Evolutionary conservation across 192 early-diverging fungal species (phyloP).

Genomic region (Entomortierella parvispora): DNA sequence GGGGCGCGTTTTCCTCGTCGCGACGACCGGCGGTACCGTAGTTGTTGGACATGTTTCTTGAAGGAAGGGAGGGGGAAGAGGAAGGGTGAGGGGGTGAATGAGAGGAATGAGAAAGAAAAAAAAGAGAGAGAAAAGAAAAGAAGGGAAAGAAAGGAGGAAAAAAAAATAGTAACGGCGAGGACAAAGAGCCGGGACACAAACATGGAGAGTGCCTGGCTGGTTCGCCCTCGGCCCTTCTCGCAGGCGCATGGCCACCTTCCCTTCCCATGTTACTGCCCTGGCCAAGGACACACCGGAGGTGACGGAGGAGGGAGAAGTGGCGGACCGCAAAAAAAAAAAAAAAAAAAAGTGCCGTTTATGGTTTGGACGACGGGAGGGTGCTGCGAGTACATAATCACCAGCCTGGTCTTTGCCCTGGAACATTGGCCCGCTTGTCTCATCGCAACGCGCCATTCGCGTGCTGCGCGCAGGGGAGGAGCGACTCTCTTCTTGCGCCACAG

Average conservation of each 20-base stretch:
- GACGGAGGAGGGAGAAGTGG: background rate
- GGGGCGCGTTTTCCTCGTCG: constrained; percentile 35
- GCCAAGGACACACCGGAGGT: background rate
- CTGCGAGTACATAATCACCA: no score
- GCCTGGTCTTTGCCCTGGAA: no score
- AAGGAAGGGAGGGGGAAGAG: background rate
- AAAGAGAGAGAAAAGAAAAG: constrained; percentile 4
- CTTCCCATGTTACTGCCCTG: background rate
- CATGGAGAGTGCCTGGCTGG: background rate
- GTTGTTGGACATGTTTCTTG: constrained; percentile 36
- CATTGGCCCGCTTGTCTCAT: no score
- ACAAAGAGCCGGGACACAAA: background rate
- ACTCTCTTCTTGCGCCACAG: no score
- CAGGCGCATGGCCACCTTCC: background rate
- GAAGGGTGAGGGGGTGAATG: constrained; percentile 1
- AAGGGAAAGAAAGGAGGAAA: constrained; percentile 5
- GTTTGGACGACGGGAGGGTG: no score
- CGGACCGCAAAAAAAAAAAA: background rate
- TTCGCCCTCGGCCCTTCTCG: background rate
- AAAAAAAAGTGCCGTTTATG: no score
- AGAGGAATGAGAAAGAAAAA: constrained; percentile 2
- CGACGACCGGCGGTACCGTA: constrained; percentile 36
- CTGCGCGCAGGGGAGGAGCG: no score
- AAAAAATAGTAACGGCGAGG: background rate
- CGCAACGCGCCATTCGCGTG: no score